Percentiles rank a stretch among this genome's conserved stretches.
Conservation (phyloP, 306 rosid genomes). For the Vicia villosa region DNA sequence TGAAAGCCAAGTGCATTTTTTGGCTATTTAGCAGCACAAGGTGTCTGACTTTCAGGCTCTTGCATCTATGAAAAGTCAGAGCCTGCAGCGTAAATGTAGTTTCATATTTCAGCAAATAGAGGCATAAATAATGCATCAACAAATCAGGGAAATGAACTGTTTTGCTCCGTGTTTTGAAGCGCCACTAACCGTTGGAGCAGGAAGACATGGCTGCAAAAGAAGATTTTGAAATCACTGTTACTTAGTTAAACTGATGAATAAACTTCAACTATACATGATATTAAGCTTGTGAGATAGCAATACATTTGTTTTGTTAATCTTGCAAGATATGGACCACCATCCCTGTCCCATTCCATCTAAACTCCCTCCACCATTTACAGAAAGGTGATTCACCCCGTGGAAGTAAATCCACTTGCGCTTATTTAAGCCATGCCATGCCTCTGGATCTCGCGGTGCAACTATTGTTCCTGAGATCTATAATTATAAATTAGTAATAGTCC, state of each 20-base stretch:
- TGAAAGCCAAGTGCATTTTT: constrained; percentile 77
- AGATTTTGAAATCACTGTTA: constrained; percentile 34
- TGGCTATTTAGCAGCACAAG: constrained; percentile 75
- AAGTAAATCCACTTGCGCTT: constrained; percentile 75
- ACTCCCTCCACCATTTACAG: constrained; percentile 78
- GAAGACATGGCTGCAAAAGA: constrained; percentile 75
- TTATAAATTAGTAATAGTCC: constrained; percentile 20
- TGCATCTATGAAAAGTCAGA: constrained; percentile 71
- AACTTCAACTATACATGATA: constrained; percentile 37
- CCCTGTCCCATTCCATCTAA: constrained; percentile 83
- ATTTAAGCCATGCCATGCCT: constrained; percentile 63
- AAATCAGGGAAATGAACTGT: constrained; percentile 27
- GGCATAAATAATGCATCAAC: not conserved
- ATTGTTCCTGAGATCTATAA: constrained; percentile 70
- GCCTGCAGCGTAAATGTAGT: constrained; percentile 65
- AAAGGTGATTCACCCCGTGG: constrained; percentile 68
- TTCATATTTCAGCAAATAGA: constrained; percentile 32
- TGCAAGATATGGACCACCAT: constrained; percentile 97
- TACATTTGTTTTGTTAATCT: constrained; percentile 68
- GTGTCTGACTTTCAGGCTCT: constrained; percentile 58
- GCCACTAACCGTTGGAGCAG: constrained; percentile 85
- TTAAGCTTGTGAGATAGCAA: constrained; percentile 32
- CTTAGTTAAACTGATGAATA: constrained; percentile 36
- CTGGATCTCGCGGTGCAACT: constrained; percentile 75
- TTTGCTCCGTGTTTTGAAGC: constrained; percentile 34